These are phyloP conservation scores for Pythium aquatile DNA, from an alignment of 352 stramenopile genomes.

Conservation along the genomic window DNA sequence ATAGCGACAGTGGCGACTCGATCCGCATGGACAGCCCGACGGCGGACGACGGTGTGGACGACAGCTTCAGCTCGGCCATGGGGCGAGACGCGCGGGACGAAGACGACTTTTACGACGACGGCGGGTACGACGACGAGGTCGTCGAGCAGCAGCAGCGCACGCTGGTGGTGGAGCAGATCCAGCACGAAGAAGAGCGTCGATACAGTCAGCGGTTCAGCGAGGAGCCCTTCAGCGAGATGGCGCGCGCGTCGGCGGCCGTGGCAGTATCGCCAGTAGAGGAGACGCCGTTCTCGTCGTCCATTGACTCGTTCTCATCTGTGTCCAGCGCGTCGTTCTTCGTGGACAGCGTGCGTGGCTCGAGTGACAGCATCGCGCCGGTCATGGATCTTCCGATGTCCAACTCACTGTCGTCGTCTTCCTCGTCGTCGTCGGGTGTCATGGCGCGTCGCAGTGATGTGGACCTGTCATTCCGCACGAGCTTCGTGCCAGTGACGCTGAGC, in stretches of 20 bases:
- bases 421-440: neutral
- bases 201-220: slow-evolving; percentile 13
- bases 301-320: slow-evolving; percentile 16
- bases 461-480: slow-evolving; percentile 23
- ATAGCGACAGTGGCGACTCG: slow-evolving; percentile 6
- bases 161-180: neutral
- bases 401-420: slow-evolving; percentile 9
- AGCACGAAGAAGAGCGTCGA: neutral
- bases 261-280: neutral
- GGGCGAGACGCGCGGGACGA: slow-evolving; percentile 4
- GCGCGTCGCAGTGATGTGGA: slow-evolving; percentile 8
- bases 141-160: slow-evolving; percentile 8
- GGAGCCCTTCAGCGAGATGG: slow-evolving; percentile 11
- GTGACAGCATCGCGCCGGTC: slow-evolving; percentile 20
- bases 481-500: slow-evolving; percentile 6
- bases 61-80: slow-evolving; percentile 17
- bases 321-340: slow-evolving; percentile 22
- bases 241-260: slow-evolving; percentile 9
- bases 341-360: slow-evolving; percentile 25
- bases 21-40: slow-evolving; percentile 6
- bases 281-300: slow-evolving; percentile 9
- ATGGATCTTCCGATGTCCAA: slow-evolving; percentile 22
- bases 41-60: slow-evolving; percentile 1
- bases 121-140: slow-evolving; percentile 20
- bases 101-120: slow-evolving; percentile 8